phyloP scores from a whole-genome alignment of 192 early-diverging fungal genomes.

The Linnemannia schmuckeri region DNA sequence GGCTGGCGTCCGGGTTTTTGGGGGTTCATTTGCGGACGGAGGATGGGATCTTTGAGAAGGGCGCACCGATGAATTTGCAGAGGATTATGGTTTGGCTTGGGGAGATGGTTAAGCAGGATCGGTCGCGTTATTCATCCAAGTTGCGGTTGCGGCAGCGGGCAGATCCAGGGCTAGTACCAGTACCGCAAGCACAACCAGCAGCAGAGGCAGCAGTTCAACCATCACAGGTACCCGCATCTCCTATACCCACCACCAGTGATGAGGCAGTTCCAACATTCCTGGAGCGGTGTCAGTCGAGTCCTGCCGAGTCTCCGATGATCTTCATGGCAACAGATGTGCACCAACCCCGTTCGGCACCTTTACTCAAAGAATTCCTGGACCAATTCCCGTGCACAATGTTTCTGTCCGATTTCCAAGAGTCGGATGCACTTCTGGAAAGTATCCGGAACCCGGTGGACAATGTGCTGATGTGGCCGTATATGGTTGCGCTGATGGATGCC shows the following conservation, averaged over 20 bases:
- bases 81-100: slow-evolving; percentile 34
- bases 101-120: slow-evolving; percentile 39
- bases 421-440: slow-evolving; percentile 22
- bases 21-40: slow-evolving; percentile 57
- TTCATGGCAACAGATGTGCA: slow-evolving; percentile 65
- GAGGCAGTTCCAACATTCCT: slow-evolving; percentile 21
- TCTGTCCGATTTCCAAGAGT: slow-evolving; percentile 44
- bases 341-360: slow-evolving; percentile 38
- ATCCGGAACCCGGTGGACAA: slow-evolving; percentile 41
- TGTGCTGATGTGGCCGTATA: slow-evolving; percentile 34
- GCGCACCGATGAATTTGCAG: slow-evolving; percentile 33
- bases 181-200: not conserved
- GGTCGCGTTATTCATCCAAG: not conserved
- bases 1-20: slow-evolving; percentile 50
- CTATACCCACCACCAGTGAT: not conserved
- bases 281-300: slow-evolving; percentile 18
- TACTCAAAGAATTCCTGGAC: slow-evolving; percentile 31
- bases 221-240: not conserved
- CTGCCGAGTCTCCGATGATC: slow-evolving; percentile 50
- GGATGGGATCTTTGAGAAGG: slow-evolving; percentile 55
- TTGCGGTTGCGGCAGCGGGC: not conserved
- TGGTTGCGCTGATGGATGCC: slow-evolving; percentile 50
- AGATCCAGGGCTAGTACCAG: not conserved
- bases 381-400: slow-evolving; percentile 60
- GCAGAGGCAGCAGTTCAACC: not conserved